Base-by-base conservation (phyloP, 2,329 filamentous ascomycete species). In the Colletotrichum karsti region DNA sequence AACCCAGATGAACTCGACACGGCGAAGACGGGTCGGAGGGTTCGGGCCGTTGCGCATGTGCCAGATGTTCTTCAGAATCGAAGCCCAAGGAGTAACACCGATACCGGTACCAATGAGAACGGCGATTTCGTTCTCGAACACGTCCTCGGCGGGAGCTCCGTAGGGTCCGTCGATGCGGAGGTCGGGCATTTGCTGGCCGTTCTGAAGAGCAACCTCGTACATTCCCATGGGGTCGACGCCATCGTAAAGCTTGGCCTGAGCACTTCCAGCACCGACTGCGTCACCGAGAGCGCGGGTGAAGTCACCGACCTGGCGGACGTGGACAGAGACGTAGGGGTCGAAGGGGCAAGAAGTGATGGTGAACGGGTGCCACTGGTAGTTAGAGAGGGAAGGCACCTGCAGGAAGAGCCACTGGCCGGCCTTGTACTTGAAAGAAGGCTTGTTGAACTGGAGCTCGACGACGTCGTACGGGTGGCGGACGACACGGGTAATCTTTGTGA, bases 1-100 rank as follows among this genome's bases (percentile, higher is more conserved):
- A 57, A 98, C 92, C 96, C 96, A 99, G 84, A 99, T 97, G 81
- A 99, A 99, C 80, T 99, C 96, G 33, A 99, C 95, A 79, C 96
- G 92, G 67, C 94, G 93, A 51, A 99, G 91, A 76, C 95, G 93
- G 55, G 89, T 90, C 1, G 95, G 95, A 24, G 95, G 93, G 83
- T 98, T 96, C 7, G 95, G 95, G 15, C 91, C 90, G 71, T 96
- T 92, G 70, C 96, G 94, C 75, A 97, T 87, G 79, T 99, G 95
- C 93, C 95, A 99, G 81, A 99, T 98, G 79, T 97, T 98, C 84
- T 99, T 99, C 72, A 96, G 85, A 72, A 96, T 95, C 2, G 92
- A 87, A 1, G 93, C 93, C 93, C 93, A 96, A 1, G 93, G 93
- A 7, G 93, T 96, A 48, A 96, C 93, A 73, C 93, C 93, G 71